phyloP scores from a whole-genome alignment of 352 stramenopile genomes.

The Phytophthora hibernalis region DNA sequence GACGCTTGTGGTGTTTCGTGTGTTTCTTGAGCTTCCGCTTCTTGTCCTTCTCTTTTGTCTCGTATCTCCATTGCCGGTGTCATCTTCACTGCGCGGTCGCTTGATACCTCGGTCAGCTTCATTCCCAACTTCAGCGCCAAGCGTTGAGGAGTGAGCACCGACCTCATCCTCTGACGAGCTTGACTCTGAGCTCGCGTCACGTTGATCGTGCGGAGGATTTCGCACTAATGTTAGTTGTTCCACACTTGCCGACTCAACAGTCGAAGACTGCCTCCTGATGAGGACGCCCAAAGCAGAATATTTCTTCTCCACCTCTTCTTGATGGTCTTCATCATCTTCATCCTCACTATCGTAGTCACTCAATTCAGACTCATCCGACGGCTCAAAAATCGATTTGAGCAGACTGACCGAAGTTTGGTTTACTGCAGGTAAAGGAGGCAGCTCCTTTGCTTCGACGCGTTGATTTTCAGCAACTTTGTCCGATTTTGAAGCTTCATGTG shows the following conservation, averaged over 20 bases:
- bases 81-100: conserved; percentile 14
- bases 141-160: neutral
- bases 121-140: neutral
- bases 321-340: conserved; percentile 28
- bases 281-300: neutral
- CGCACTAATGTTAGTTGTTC: neutral
- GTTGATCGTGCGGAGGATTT: conserved; percentile 4
- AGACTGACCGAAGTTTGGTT: conserved; percentile 57
- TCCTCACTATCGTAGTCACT: conserved; percentile 57
- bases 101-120: conserved; percentile 17
- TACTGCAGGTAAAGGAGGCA: conserved; percentile 50
- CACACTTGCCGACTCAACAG: neutral
- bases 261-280: neutral
- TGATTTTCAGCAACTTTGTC: neutral
- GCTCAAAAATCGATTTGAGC: conserved; percentile 86
- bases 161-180: conserved; percentile 30
- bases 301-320: conserved; percentile 4
- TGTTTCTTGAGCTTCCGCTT: conserved; percentile 42
- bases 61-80: conserved; percentile 1
- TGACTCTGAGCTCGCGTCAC: conserved; percentile 16
- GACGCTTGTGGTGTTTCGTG: conserved; percentile 47
- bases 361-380: conserved; percentile 60
- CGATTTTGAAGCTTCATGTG: neutral
- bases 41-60: conserved; percentile 35
- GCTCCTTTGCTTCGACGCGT: conserved; percentile 22